Percentiles rank a stretch among this genome's conserved stretches.
phyloP scores from a whole-genome alignment of 2,329 filamentous ascomycete genomes.

The Diaporthe vaccinii region DNA sequence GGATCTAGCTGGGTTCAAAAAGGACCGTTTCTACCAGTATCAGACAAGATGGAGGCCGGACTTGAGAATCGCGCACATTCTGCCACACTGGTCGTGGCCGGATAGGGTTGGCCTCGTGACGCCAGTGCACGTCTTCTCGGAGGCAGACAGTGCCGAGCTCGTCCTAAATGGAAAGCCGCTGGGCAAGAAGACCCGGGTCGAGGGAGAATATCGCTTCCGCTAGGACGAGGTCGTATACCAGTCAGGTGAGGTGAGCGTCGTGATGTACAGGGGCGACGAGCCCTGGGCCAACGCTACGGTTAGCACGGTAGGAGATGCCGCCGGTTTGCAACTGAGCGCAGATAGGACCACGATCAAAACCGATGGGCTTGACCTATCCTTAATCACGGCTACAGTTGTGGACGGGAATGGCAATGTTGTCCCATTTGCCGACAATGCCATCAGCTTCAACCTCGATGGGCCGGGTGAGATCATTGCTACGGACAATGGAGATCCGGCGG shows the following conservation, averaged over 20 bases:
- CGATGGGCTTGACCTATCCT: constrained; percentile 62
- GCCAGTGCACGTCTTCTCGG: constrained; percentile 67
- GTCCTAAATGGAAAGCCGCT: constrained; percentile 65
- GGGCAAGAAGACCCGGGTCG: constrained; percentile 54
- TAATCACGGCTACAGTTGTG: constrained; percentile 59
- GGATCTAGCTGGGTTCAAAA: constrained; percentile 69
- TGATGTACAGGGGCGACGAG: constrained; percentile 61
- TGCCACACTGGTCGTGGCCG: constrained; percentile 70
- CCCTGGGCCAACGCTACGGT: constrained; percentile 60
- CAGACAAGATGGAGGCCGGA: constrained; percentile 66
- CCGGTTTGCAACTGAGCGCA: constrained; percentile 54
- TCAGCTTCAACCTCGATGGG: constrained; percentile 60
- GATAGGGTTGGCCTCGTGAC: constrained; percentile 61
- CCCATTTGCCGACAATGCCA: constrained; percentile 55
- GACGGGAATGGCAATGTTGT: constrained; percentile 60
- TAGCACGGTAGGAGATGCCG: constrained; percentile 57
- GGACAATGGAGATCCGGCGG: constrained; percentile 64
- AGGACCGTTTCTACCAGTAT: constrained; percentile 69
- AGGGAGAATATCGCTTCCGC: constrained; percentile 62
- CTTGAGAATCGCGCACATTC: constrained; percentile 62
- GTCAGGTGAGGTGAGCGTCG: constrained; percentile 61
- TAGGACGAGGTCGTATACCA: constrained; percentile 66
- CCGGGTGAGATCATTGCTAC: constrained; percentile 62
- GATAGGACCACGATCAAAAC: constrained; percentile 55
- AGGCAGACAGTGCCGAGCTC: constrained; percentile 66